Conservation (phyloP, 805 yeast species). For the Saccharomycopsis microspora region DNA sequence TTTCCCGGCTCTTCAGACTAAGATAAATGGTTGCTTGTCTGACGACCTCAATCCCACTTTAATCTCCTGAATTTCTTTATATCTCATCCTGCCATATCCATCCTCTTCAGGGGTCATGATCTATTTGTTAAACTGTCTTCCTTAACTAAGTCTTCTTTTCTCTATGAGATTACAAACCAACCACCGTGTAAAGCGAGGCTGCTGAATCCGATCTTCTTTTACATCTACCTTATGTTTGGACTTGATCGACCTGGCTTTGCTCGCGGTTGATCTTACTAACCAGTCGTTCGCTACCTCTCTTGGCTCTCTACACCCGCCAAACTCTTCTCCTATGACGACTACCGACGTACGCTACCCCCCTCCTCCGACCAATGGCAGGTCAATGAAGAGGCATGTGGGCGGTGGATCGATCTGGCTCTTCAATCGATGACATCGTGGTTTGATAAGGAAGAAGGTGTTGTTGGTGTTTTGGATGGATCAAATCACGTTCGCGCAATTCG, state of each 20-base stretch:
- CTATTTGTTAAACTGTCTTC: no score
- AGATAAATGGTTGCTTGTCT: no score
- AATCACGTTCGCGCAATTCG: conserved; percentile 73
- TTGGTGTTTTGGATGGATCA: conserved; percentile 90
- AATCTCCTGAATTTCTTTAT: no score
- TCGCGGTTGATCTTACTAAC: not conserved
- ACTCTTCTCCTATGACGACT: conserved; percentile 82
- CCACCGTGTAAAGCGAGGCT: no score
- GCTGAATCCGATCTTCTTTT: not conserved
- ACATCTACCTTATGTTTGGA: not conserved
- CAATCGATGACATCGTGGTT: conserved; percentile 83
- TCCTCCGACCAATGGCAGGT: conserved; percentile 61
- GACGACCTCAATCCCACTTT: no score
- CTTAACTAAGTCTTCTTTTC: no score
- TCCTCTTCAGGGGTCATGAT: no score
- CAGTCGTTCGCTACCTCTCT: conserved; percentile 72
- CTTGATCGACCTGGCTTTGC: no score
- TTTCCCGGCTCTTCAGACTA: no score
- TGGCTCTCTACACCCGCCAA: conserved; percentile 86
- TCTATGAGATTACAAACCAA: no score
- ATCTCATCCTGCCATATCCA: no score
- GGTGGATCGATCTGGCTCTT: conserved; percentile 49
- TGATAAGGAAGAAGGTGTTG: conserved; percentile 66
- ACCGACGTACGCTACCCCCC: conserved; percentile 55
- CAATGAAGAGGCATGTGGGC: conserved; percentile 2